Evolutionary conservation across 2,329 filamentous ascomycete genomes (phyloP), one percentile per base, ranked within the genome.

Genomic region (Cladosporium phlei): DNA sequence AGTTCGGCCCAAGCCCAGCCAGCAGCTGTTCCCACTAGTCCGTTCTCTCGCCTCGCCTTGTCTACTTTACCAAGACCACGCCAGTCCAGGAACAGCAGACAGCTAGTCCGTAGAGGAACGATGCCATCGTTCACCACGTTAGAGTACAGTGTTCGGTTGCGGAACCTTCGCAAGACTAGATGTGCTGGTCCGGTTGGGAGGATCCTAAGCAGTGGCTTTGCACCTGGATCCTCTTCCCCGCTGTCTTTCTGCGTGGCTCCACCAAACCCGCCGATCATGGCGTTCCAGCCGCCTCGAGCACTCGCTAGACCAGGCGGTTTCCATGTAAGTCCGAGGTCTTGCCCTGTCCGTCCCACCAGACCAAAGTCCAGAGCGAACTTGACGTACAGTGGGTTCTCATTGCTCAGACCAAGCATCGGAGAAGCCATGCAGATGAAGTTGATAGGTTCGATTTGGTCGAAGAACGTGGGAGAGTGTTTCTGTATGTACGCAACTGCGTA

Each of bases 51-150:
- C 17, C 91, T 80, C 9, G 93, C 91, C 67, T 98, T 98, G 55
- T 97, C 89, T 1, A 98, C 93, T 29, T 88, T 84, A 4, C 86
- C 91, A 3, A 98, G 72, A 0, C 93, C 93, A 67, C 90, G 86
- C 93, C 93, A 98, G 63, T 98, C 93, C 1, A 98, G 72, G 60
- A 98, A 98, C 5, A 98, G 70, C n/a, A 98, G 73, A 65, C 91
- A 98, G 53, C 91, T 97, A 4, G 93, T 98, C 17, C 93, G 82
- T 25, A 98, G 71, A 2, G 93, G 93, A 4, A 98, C 93, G 56
- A 98, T 96, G 3, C 90, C 91, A 67, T 97, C 91, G 61, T 97
- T 97, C 56, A 97, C 91, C 10, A 97, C 90, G 59, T 97, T 97
- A 2, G 90, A 95, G 65, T 97, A 97, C 1, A 96, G 76, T 0